Evolutionary conservation across 345 rosid species (phyloP).

Genomic region (Hibiscus trionum): DNA sequence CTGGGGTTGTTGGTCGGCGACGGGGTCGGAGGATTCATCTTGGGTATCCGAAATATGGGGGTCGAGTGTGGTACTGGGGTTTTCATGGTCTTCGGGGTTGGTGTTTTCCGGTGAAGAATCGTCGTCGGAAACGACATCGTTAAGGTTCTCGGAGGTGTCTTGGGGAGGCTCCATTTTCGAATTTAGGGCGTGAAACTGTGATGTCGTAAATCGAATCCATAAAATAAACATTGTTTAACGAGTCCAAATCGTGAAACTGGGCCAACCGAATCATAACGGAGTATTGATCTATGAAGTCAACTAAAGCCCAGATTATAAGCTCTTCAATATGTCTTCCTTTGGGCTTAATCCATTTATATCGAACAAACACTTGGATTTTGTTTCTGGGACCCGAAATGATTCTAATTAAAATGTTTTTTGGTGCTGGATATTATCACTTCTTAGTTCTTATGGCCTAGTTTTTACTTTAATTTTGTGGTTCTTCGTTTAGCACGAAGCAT

Average conservation of each 20-base stretch:
- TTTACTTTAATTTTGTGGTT: background rate
- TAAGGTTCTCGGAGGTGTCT: conserved; percentile 28
- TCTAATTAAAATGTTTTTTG: background rate
- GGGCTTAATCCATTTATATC: background rate
- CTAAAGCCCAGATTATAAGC: background rate
- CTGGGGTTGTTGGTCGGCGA: conserved; percentile 36
- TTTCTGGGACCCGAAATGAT: background rate
- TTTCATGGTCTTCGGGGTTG: conserved; percentile 26
- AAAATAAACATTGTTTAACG: no score
- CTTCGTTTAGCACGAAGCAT: background rate
- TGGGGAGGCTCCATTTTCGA: background rate
- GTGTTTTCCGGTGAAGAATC: conserved; percentile 41
- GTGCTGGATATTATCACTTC: background rate
- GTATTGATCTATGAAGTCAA: background rate
- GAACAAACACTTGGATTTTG: background rate
- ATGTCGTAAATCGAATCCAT: background rate
- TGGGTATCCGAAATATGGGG: conserved; percentile 51
- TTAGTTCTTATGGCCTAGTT: background rate
- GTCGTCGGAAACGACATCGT: conserved; percentile 37
- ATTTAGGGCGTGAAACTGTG: background rate
- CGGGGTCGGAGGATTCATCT: conserved; percentile 68
- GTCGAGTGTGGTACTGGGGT: conserved; percentile 25
- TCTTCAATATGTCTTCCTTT: background rate
- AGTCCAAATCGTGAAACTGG: background rate
- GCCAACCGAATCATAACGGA: background rate